These are phyloP conservation scores for Teratosphaeria zuluensis DNA, from an alignment of 2,329 filamentous ascomycete species.

Conservation along the genomic window DNA sequence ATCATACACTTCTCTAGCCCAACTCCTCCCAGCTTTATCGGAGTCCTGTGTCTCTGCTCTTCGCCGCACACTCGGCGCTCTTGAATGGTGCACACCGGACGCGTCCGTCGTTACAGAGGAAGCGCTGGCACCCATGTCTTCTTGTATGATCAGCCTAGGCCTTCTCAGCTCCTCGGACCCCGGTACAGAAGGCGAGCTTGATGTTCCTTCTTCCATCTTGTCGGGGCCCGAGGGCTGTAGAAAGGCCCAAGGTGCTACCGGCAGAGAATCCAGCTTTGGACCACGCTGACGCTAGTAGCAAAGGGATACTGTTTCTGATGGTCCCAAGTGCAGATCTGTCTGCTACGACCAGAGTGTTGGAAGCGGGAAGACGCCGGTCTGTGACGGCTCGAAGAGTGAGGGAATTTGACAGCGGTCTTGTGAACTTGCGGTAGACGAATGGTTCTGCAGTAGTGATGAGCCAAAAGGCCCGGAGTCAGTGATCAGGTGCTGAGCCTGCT, in stretches of 20 bases:
- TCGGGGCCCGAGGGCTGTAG: slow-evolving; percentile 9
- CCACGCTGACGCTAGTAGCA: not conserved
- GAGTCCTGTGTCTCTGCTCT: slow-evolving; percentile 28
- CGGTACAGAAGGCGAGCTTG: not conserved
- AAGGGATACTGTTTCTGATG: not conserved
- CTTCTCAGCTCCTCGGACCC: not conserved
- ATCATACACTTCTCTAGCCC: slow-evolving; percentile 34
- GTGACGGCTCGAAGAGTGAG: not conserved
- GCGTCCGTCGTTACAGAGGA: slow-evolving; percentile 8
- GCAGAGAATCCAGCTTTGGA: slow-evolving; percentile 24
- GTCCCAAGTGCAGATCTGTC: not conserved
- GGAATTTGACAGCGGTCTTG: not conserved
- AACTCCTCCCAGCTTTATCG: slow-evolving; percentile 32
- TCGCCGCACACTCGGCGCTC: slow-evolving; percentile 17
- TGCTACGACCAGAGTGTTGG: not conserved
- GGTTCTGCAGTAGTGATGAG: not conserved
- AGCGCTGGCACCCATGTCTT: slow-evolving; percentile 13
- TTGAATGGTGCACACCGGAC: slow-evolving; percentile 1
- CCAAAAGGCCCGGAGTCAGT: not conserved
- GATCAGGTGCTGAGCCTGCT: not conserved
- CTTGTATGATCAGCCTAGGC: not conserved
- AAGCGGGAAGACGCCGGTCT: not conserved
- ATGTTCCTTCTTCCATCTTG: slow-evolving; percentile 7
- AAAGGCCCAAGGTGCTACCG: slow-evolving; percentile 23
- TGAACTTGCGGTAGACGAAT: not conserved